Conservation (phyloP, 768 basidiomycete species). For the Dacryopinax primogenitus region DNA sequence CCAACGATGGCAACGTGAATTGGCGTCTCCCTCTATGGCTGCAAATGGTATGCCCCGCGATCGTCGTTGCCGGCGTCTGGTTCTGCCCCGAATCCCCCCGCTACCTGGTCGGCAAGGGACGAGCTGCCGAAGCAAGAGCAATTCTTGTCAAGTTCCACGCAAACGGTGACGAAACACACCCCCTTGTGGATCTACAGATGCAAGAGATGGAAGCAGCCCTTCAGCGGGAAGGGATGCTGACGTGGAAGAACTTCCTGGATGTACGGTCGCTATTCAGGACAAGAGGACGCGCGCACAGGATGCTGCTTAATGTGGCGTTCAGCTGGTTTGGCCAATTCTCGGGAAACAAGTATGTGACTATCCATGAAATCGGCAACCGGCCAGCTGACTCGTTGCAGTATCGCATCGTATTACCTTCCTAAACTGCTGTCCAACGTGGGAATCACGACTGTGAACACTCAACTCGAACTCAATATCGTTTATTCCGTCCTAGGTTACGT, state of each 20-base stretch:
- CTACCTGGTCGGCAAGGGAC: constrained; percentile 39
- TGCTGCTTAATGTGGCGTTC: constrained; percentile 28
- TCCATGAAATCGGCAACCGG: neutral
- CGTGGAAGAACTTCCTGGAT: constrained; percentile 27
- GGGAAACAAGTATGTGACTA: neutral
- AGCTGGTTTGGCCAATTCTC: constrained; percentile 12
- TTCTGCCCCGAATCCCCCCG: constrained; percentile 4
- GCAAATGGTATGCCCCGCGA: neutral
- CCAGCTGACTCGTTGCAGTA: neutral
- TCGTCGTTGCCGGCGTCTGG: neutral
- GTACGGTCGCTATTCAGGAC: constrained; percentile 32
- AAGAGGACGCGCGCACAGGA: constrained; percentile 39
- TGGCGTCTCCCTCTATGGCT: constrained; percentile 1
- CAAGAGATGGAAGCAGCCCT: neutral
- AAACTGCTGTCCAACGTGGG: constrained; percentile 43
- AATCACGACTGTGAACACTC: constrained; percentile 36
- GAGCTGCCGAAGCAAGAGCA: constrained; percentile 36
- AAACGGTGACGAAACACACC: constrained; percentile 29
- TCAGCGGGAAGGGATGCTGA: constrained; percentile 31
- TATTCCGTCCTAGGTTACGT: constrained; percentile 40
- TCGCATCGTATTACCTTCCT: constrained; percentile 29
- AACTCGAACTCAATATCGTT: constrained; percentile 43
- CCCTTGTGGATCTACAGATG: neutral
- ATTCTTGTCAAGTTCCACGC: constrained; percentile 48
- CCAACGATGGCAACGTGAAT: neutral